Percentiles rank a stretch among this genome's conserved stretches.
Conservation (phyloP, 176 grass and related monocot genomes). For the Triticum monococcum region DNA sequence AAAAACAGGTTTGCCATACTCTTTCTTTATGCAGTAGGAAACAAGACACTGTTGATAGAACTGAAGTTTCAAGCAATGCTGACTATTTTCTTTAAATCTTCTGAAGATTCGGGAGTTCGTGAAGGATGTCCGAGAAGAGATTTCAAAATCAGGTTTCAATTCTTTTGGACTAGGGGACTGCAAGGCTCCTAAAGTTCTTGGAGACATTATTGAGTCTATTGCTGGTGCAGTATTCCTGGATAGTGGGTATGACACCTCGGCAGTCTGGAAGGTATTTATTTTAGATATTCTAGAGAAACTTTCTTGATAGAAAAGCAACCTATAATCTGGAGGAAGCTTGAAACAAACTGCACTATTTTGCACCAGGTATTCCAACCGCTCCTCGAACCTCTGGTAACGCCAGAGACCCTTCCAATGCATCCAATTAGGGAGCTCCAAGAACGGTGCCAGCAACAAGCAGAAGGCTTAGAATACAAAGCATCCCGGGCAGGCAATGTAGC, state of each 20-base stretch:
- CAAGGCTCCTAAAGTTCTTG: slow-evolving; percentile 95
- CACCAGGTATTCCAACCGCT: slow-evolving; percentile 81
- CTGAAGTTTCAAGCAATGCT: slow-evolving; percentile 33
- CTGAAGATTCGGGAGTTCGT: slow-evolving; percentile 94
- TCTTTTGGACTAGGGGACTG: slow-evolving; percentile 96
- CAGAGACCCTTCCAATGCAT: slow-evolving; percentile 95
- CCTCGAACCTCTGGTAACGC: slow-evolving; percentile 82
- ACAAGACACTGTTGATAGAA: slow-evolving; percentile 28
- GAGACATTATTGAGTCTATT: slow-evolving; percentile 96
- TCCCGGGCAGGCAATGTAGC: slow-evolving; percentile 71
- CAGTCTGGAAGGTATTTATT: slow-evolving; percentile 80
- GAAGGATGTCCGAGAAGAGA: slow-evolving; percentile 90
- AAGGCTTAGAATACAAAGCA: slow-evolving; percentile 94
- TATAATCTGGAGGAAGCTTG: background rate
- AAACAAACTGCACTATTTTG: background rate
- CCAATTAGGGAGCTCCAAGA: slow-evolving; percentile 99
- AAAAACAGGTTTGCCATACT: slow-evolving; percentile 67
- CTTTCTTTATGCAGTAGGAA: background rate
- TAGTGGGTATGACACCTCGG: slow-evolving; percentile 59
- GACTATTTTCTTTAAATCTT: slow-evolving; percentile 27
- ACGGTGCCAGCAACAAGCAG: slow-evolving; percentile 96
- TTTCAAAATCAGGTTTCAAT: slow-evolving; percentile 88
- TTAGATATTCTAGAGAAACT: background rate
- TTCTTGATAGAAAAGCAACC: background rate
- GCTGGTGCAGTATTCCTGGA: slow-evolving; percentile 93